These are phyloP conservation scores for Cryphonectria japonica DNA, from an alignment of 2,329 filamentous ascomycete species.

Conservation along the genomic window DNA sequence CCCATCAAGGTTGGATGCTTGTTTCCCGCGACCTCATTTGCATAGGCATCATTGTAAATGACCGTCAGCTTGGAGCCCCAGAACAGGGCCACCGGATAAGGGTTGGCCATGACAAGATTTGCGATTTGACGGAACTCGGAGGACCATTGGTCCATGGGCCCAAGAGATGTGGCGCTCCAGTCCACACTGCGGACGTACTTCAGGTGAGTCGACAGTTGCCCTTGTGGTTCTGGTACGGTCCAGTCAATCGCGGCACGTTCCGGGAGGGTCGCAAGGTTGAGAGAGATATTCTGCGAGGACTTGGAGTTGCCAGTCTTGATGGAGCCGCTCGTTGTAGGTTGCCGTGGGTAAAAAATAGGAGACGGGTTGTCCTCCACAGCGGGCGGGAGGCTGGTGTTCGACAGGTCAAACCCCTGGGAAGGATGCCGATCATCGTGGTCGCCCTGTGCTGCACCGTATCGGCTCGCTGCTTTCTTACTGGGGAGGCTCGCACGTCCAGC, in stretches of 20 bases:
- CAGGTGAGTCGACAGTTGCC: constrained; percentile 38
- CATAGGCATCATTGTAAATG: constrained; percentile 66
- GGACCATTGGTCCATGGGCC: constrained; percentile 49
- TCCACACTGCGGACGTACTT: constrained; percentile 41
- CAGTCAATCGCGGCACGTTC: constrained; percentile 43
- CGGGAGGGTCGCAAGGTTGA: constrained; percentile 36
- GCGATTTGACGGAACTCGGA: constrained; percentile 47
- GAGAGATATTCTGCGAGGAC: constrained; percentile 36
- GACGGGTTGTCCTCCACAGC: neutral
- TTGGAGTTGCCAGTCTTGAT: constrained; percentile 33
- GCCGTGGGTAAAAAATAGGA: constrained; percentile 28
- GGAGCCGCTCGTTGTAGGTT: constrained; percentile 34
- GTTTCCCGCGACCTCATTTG: constrained; percentile 60
- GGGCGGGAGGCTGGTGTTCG: neutral
- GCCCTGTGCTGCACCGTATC: no score
- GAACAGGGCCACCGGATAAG: constrained; percentile 57
- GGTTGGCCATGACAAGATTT: constrained; percentile 44
- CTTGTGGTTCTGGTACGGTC: constrained; percentile 38
- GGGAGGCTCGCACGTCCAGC: constrained; percentile 28
- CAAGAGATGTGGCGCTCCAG: constrained; percentile 49
- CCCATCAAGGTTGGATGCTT: constrained; percentile 67
- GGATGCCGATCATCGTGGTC: neutral
- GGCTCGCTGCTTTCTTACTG: constrained; percentile 20
- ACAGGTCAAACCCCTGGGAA: neutral
- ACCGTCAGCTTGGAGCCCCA: constrained; percentile 65